Conservation (phyloP, 805 yeast genomes). For the Alloascoidea africana region DNA sequence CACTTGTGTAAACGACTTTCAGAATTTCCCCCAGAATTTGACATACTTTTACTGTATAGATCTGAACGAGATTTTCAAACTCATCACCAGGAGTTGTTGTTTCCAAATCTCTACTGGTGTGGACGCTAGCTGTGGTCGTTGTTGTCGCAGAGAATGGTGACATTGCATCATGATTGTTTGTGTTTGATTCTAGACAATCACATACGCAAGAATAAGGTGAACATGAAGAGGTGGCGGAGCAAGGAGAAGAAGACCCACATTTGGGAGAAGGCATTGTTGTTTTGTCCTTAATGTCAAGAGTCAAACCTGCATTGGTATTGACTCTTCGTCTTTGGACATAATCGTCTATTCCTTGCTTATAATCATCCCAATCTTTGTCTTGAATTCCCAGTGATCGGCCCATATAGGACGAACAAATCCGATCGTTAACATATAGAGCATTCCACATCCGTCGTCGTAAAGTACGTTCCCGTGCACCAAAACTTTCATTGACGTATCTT, state of each 20-base stretch:
- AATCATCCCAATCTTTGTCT: conserved; percentile 26
- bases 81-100: too few species aligned
- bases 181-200: too few species aligned
- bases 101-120: too few species aligned
- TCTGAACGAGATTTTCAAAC: conserved; percentile 15
- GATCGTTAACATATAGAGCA: conserved; percentile 20
- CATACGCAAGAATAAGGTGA: conserved; percentile 8
- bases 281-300: not conserved
- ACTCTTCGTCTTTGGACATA: not conserved
- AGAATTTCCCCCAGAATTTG: conserved; percentile 18
- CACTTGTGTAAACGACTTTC: conserved; percentile 18
- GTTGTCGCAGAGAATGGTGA: too few species aligned
- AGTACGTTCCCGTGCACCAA: conserved; percentile 15
- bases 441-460: conserved; percentile 21
- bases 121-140: too few species aligned
- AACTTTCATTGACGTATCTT: conserved; percentile 21
- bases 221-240: not conserved
- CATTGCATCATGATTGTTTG: too few species aligned
- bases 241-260: not conserved
- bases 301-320: not conserved
- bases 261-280: not conserved
- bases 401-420: conserved; percentile 18
- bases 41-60: conserved; percentile 17
- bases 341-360: not conserved
- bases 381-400: conserved; percentile 23